Conservation (phyloP, 164 flowering plant genomes). For the Vitis riparia region DNA sequence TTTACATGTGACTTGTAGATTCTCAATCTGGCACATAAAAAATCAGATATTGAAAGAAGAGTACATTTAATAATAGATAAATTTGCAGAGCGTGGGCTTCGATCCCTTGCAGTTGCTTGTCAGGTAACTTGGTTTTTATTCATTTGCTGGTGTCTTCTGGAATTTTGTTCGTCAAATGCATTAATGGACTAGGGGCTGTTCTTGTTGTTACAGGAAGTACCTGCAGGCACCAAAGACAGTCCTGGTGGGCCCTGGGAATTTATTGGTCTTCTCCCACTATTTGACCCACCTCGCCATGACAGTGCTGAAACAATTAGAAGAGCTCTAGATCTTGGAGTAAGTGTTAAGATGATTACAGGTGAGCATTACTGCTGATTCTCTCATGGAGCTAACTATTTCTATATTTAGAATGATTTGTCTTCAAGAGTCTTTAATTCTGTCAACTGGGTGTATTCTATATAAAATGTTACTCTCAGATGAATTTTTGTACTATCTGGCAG, state of each 20-base stretch:
- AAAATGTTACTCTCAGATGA: no score
- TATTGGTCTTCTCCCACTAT: constrained; percentile 38
- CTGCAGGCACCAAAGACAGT: constrained; percentile 34
- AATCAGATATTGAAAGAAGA: constrained; percentile 11
- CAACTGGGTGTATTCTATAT: no score
- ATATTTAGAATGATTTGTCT: no score
- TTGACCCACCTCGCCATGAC: constrained; percentile 45
- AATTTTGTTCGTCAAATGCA: background rate
- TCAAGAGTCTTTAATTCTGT: no score
- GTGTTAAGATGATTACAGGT: constrained; percentile 44
- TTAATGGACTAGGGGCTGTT: background rate
- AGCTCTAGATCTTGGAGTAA: constrained; percentile 43
- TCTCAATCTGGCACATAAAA: constrained; percentile 18
- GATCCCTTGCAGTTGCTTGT: constrained; percentile 21
- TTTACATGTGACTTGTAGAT: constrained; percentile 2
- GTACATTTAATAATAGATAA: constrained; percentile 17
- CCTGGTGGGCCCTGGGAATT: constrained; percentile 44
- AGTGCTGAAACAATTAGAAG: constrained; percentile 42
- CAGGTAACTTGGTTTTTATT: background rate
- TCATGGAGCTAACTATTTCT: no score
- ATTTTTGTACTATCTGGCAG: no score
- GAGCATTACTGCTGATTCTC: constrained; percentile 11
- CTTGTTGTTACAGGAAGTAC: constrained; percentile 26
- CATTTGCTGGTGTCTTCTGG: background rate
- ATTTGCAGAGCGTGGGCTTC: constrained; percentile 22